A percentile compares a stretch with the other conserved stretches of the same genome.
Evolutionary conservation across 2,329 filamentous ascomycete species (phyloP).

Genomic region (Intubia oerlemansii): DNA sequence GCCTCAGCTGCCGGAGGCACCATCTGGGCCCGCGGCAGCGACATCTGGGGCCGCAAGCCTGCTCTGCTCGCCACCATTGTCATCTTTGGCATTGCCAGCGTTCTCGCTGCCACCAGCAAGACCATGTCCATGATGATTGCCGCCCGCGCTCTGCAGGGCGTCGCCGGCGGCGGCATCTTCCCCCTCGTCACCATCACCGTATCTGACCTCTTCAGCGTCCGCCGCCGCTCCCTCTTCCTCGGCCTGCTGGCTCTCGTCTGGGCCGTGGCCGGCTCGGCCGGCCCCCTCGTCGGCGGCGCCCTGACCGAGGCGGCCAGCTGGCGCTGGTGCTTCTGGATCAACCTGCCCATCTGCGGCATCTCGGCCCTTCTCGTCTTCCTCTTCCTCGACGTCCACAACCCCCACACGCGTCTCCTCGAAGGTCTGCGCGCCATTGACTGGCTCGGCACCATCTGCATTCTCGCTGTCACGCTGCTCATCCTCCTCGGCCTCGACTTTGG

Average conservation of each 20-base stretch:
- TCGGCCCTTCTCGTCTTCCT: slow-evolving; percentile 8
- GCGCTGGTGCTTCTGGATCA: slow-evolving; percentile 15
- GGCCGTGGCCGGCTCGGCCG: slow-evolving; percentile 14
- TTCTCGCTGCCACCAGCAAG: slow-evolving; percentile 11
- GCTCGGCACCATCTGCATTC: slow-evolving; percentile 35
- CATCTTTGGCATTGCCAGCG: slow-evolving; percentile 17
- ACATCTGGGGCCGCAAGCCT: slow-evolving; percentile 14
- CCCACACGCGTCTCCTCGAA: slow-evolving; percentile 33
- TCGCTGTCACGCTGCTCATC: slow-evolving; percentile 40
- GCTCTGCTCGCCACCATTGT: slow-evolving; percentile 14
- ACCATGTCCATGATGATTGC: slow-evolving; percentile 10
- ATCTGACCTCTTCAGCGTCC: slow-evolving; percentile 15
- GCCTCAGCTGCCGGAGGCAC: slow-evolving; percentile 12
- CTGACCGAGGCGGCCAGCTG: slow-evolving; percentile 16
- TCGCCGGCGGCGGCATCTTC: slow-evolving; percentile 10
- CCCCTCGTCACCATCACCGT: slow-evolving; percentile 13
- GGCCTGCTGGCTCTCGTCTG: slow-evolving; percentile 20
- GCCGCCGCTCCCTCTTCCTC: slow-evolving; percentile 18
- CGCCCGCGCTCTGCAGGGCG: slow-evolving; percentile 10
- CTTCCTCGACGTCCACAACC: slow-evolving; percentile 7
- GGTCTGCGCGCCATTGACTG: slow-evolving; percentile 40
- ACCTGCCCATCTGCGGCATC: slow-evolving; percentile 10
- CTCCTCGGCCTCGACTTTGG: slow-evolving; percentile 36
- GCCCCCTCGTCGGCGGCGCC: slow-evolving; percentile 10
- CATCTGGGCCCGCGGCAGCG: slow-evolving; percentile 15